Percentiles rank a stretch among this genome's conserved stretches.
These are phyloP conservation scores for Teratosphaeria zuluensis DNA, from an alignment of 2,329 filamentous ascomycete species.

Conservation along the genomic window DNA sequence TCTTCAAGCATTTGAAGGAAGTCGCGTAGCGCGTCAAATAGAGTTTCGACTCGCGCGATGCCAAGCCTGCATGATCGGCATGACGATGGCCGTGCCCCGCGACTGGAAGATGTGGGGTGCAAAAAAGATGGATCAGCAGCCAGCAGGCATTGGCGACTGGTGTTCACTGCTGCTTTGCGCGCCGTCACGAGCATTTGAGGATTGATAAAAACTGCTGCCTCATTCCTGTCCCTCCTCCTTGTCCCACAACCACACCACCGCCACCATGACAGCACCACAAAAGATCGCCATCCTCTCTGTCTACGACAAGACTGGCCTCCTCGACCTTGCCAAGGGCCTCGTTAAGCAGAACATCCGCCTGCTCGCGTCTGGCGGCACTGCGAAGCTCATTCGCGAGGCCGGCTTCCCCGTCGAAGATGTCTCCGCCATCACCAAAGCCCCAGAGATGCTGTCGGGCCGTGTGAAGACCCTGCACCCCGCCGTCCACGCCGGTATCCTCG, in stretches of 20 bases:
- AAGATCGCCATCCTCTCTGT: slow-evolving; percentile 77
- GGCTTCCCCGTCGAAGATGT: slow-evolving; percentile 95
- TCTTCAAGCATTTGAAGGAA: background rate
- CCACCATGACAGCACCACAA: background rate
- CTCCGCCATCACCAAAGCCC: slow-evolving; percentile 86
- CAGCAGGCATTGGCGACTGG: background rate
- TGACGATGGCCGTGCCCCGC: background rate
- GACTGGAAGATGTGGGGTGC: background rate
- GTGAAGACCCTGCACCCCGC: slow-evolving; percentile 96
- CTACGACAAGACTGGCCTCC: slow-evolving; percentile 94
- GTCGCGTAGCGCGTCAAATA: background rate
- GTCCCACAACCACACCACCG: no score
- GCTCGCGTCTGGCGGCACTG: slow-evolving; percentile 87
- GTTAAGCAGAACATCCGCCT: slow-evolving; percentile 83
- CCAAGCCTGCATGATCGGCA: background rate
- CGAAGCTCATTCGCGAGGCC: slow-evolving; percentile 92
- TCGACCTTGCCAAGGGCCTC: slow-evolving; percentile 86
- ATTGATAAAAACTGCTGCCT: background rate
- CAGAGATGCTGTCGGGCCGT: slow-evolving; percentile 87
- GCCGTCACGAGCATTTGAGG: background rate
- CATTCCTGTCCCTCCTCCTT: background rate
- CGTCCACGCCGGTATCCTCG: slow-evolving; percentile 67
- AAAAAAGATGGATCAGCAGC: background rate
- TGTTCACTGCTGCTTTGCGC: background rate
- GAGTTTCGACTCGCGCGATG: background rate